Evolutionary conservation across 2,329 filamentous ascomycete genomes (phyloP), one percentile per base, ranked within the genome.

Genomic region (Chrysosporium queenslandicum): DNA sequence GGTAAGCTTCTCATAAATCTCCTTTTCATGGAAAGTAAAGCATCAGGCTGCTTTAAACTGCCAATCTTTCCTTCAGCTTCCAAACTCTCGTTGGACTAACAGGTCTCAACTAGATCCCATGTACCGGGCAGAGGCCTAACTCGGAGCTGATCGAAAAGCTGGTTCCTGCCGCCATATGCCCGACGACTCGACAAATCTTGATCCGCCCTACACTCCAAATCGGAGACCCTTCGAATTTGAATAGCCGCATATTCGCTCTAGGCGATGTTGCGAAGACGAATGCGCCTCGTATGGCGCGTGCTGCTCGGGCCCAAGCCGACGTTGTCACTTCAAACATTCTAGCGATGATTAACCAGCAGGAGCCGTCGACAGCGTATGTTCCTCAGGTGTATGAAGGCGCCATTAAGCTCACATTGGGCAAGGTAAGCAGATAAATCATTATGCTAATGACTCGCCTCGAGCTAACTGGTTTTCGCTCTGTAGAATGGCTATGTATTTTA

Each of bases 241-340:
- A 37, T 14, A 4, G 4, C 6, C 34, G 4, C 9, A 37, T 37
- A 4, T 37, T 37, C n/a, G 8, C 14, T 12, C n/a, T 37, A 8
- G 34, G 34, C 6, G 34, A 37, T n/a, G 34, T 37, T 12, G 6
- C 34, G 14, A 4, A 37, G 29, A 30, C 29, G 11, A 11, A 30
- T 11, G 29, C 6, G 29, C 29, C 29, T 5, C 11, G 29, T n/a
- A n/a, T n/a, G n/a, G n/a, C n/a, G n/a, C n/a, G n/a, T n/a, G n/a
- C n/a, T n/a, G 29, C 29, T 30, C 29, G 29, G 29, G 29, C 29
- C 5, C 29, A 30, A 11, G 29, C 29, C 11, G 11, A 30, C 11
- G 11, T 30, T 11, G 29, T 34, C n/a, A n/a, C n/a, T n/a, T n/a
- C n/a, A n/a, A 18, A 83, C 55, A 68, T 83, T 16, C 34, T 54